Evolutionary conservation across 2,329 filamentous ascomycete genomes (phyloP).

Genomic region (Clonostachys sp.): DNA sequence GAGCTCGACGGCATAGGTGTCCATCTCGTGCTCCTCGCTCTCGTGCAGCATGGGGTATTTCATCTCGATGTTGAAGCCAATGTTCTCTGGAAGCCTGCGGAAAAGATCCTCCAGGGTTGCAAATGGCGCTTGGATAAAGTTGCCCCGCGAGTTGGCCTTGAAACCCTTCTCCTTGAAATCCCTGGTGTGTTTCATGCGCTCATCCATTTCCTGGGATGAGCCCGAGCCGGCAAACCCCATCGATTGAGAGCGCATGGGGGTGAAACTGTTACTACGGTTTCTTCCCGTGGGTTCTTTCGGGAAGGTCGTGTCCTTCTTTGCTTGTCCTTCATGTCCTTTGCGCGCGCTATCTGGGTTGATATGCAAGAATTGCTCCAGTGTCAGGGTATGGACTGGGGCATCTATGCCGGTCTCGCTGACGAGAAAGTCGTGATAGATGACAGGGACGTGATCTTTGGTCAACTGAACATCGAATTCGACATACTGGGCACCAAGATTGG

Average conservation of each 20-base stretch:
- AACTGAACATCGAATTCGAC: conserved; percentile 86
- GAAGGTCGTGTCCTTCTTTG: not conserved
- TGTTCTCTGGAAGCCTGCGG: conserved; percentile 70
- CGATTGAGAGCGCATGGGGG: conserved; percentile 47
- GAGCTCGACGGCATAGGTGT: conserved; percentile 90
- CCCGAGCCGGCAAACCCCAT: conserved; percentile 44
- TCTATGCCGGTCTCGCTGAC: conserved; percentile 98
- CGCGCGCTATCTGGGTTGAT: conserved; percentile 58
- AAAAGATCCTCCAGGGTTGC: conserved; percentile 94
- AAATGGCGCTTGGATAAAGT: conserved; percentile 94
- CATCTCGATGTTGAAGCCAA: conserved; percentile 98
- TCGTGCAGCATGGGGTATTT: conserved; percentile 99
- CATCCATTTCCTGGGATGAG: conserved; percentile 42
- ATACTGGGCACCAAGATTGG: conserved; percentile 79
- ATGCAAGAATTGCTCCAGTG: conserved; percentile 91
- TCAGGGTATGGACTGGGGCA: conserved; percentile 91
- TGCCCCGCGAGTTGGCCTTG: conserved; percentile 91
- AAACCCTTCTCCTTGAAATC: conserved; percentile 94
- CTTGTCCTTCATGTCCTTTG: not conserved
- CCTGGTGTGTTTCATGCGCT: conserved; percentile 95
- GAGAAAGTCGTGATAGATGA: conserved; percentile 97
- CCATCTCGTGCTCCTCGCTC: conserved; percentile 93
- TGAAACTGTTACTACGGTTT: conserved; percentile 30
- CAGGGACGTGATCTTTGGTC: conserved; percentile 97
- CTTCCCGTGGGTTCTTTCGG: conserved; percentile 5